Base-by-base conservation (phyloP, 2,329 filamentous ascomycete genomes). In the Fusarium clavum region DNA sequence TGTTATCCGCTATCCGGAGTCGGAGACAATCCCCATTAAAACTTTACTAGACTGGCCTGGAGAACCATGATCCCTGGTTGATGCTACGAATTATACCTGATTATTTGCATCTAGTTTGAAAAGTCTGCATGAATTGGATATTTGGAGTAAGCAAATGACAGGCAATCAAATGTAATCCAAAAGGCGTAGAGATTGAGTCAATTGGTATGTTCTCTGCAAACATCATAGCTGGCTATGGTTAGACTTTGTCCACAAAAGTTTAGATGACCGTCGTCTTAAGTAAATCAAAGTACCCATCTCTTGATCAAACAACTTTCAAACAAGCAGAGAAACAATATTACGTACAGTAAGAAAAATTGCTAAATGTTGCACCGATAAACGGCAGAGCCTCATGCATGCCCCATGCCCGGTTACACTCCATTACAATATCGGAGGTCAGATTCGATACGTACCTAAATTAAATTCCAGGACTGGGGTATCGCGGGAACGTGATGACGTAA, bases 401-500 rank as follows among this genome's bases (percentile, higher is more conserved):
- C 24, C n/a, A 18, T 38, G n/a, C n/a, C n/a, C n/a, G 18, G 18
- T 29, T 27, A 27, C 22, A 38, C 18, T 20, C n/a, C n/a, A n/a
- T 51, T 24, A 38, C 45, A 30, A 16, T n/a, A 38, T 61, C 57
- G 30, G 30, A 38, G 38, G 3, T 56, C 46, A 54, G 30, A 63
- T 54, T 32, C 18, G 22, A 12, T 38, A 38, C 22, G 22, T 20
- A 38, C 30, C 16, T 27, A 20, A 8, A 27, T 12, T 27, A 27
- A 8, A 27, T 27, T 29, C 20, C 0, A 40, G 9, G 49, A 29
- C 49, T 7, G 34, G 34, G 49, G 27, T 43, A 12, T 24, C 24
- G 24, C 22, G 38, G 38, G 40, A 32, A 47, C 20, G 20, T 74
- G 71, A 75, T 75, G 73, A 75, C 73, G 73, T 75, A 75, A 75